phyloP scores from a whole-genome alignment of 805 yeast species.

The Spathaspora hagerdaliae region DNA sequence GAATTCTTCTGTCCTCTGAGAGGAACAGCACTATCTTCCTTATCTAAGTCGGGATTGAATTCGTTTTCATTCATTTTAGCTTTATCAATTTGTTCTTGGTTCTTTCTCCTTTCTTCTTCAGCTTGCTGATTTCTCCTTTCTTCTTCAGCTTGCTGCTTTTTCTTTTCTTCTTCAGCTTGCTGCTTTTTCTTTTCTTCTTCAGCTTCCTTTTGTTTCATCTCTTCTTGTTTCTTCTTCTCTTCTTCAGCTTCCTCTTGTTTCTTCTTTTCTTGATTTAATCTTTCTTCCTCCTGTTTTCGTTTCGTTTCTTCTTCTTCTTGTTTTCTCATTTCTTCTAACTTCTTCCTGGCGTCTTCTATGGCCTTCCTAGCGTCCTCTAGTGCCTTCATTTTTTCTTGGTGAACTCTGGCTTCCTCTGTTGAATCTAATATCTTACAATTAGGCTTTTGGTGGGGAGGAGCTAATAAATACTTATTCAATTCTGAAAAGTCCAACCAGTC shows the following conservation, averaged over 20 bases:
- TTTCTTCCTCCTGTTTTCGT: conserved; percentile 7
- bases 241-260: neutral
- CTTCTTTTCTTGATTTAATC: conserved; percentile 6
- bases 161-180: neutral
- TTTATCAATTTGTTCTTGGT: neutral
- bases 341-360: conserved; percentile 7
- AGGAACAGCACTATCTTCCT: neutral
- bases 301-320: conserved; percentile 5
- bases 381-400: conserved; percentile 4
- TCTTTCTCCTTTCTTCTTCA: conserved; percentile 3
- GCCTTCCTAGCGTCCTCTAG: conserved; percentile 3
- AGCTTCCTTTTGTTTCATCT: neutral
- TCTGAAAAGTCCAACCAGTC: conserved; percentile 51
- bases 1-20: neutral
- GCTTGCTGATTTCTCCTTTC: conserved; percentile 2
- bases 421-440: conserved; percentile 44
- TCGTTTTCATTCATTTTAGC: neutral
- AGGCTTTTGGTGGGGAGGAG: conserved; percentile 24
- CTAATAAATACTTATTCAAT: conserved; percentile 28
- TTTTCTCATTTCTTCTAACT: conserved; percentile 1
- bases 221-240: neutral
- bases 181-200: conserved; percentile 1
- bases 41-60: neutral
- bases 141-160: conserved; percentile 2
- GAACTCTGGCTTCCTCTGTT: conserved; percentile 7